Base-by-base conservation (phyloP, 78 protist species). In the Guillardia theta region DNA sequence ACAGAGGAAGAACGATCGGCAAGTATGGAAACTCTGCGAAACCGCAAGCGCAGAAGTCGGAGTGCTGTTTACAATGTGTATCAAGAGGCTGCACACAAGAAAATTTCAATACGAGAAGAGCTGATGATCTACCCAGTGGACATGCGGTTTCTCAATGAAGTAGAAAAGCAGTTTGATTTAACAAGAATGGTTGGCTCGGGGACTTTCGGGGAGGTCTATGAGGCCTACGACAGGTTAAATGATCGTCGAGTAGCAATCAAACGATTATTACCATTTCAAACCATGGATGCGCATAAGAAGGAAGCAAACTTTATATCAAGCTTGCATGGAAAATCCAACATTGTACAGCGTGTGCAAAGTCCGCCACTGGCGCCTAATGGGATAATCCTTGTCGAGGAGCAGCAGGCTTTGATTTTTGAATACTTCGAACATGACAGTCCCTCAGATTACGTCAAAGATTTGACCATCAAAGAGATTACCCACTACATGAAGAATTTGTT, bases 401-500 rank as follows among this genome's bases (percentile, higher is more conserved):
- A 70, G 5, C 4, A 12, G 27, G 83, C 83, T 24, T 10, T 70
- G 21, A 43, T 70, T 24, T 33, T 70, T 43, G 10, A 3, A 43
- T 18, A 70, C 22, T 33, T 70, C 83, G 33, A 33, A 3, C 83
- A 70, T 43, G 22, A 12, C 9, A 24, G 1, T 15, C 9, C 22
- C 41, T 93, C 83, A 41, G 95, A 93, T 27, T 87, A 88, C 62
- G 58, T 93, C 43, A 62, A 64, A 53, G 46, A 93, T 77, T 44
- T 94, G 58, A 50, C 94, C 37, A 39, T 80, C 21, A 41, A 45
- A 9, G 58, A 93, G 9, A 88, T 96, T 3, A n/a, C 92, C 37
- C 36, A 64, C 18, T 95, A 94, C 36, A 78, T 96, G 48, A 19
- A 64, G 39, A 94, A 95, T 27, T 54, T 95, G 36, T 87, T 95